Base-by-base conservation (phyloP, 768 basidiomycete species). In the Lactarius deliciosus region DNA sequence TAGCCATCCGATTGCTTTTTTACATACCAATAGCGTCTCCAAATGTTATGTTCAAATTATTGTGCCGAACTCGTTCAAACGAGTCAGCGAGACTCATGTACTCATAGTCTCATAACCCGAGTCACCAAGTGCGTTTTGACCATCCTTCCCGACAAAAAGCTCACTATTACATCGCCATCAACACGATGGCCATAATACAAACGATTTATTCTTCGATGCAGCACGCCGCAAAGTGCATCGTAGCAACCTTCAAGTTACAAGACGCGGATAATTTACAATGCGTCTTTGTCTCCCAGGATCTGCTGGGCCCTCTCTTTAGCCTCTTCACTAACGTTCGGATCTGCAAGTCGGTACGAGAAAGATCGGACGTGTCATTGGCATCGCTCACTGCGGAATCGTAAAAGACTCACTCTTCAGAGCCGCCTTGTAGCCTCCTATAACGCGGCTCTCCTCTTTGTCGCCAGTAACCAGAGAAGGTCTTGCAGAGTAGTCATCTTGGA, bases 351-450 rank as follows among this genome's bases (percentile, higher is more conserved):
- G 43, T 22, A 22, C 45, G 22, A 50, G n/a, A 58, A 9, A 30
- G 10, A 6, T 11, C 20, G 10, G 34, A 50, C 13, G 6, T 40
- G 18, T 45, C 2, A 34, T 60, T 7, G 45, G 41, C 5, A 1
- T 13, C 43, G 5, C 13, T 13, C 40, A 30, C 8, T 18, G 11
- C 18, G n/a, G 9, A 8, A 11, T 25, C 34, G 8, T n/a, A 20
- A 43, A 16, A 38, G 8, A 69, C 73, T 32, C 18, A 74, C 73
- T 73, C 64, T 74, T 73, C 61, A 74, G 13, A 2, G 73, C 69
- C 5, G 74, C 72, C 70, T 75, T 75, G 64, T 71, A 72, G n/a
- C 74, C 75, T 15, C 73, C 73, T 53, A 74, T 67, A 38, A 71
- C 69, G 57, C 70, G 71, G 34, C 60, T 68, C 13, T 73, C 70